These are phyloP conservation scores for Nemania sp. DNA, from an alignment of 2,329 filamentous ascomycete genomes.

Conservation along the genomic window DNA sequence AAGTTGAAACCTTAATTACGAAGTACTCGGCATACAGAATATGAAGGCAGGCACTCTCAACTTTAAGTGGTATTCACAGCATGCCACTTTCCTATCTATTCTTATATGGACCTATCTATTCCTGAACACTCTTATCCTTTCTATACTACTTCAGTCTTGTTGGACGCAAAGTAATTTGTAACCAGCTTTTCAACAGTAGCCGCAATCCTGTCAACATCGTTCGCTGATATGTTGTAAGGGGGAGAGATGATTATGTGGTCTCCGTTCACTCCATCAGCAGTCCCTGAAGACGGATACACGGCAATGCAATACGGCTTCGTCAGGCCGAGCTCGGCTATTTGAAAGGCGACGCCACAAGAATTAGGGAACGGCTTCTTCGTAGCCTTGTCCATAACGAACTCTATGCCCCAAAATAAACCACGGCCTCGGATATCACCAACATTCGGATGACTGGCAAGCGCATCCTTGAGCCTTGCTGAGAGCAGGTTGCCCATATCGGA, in stretches of 20 bases:
- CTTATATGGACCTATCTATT: too few relatives aligned
- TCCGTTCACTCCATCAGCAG: constrained; percentile 50
- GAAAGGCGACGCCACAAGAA: constrained; percentile 20
- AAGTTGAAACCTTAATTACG: too few relatives aligned
- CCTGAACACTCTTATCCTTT: not conserved
- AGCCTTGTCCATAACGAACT: constrained; percentile 47
- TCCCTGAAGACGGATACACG: constrained; percentile 58
- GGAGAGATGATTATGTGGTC: constrained; percentile 74
- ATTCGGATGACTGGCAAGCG: constrained; percentile 38
- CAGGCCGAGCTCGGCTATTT: constrained; percentile 25
- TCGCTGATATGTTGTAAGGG: constrained; percentile 63
- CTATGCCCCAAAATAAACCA: constrained; percentile 52
- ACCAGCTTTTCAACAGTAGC: constrained; percentile 55
- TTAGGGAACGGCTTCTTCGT: constrained; percentile 43
- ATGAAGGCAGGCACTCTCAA: too few relatives aligned
- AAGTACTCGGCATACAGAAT: too few relatives aligned
- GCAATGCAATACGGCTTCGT: constrained; percentile 29
- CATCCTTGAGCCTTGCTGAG: constrained; percentile 32
- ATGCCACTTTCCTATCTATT: too few relatives aligned
- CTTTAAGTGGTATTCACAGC: too few relatives aligned
- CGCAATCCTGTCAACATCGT: constrained; percentile 61
- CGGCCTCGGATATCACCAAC: constrained; percentile 47
- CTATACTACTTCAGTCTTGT: not conserved
- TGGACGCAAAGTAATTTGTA: constrained; percentile 48
- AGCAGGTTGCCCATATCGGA: constrained; percentile 39